A percentile compares a stretch with the other conserved stretches of the same genome.
Conservation (phyloP, 148 eudicot genomes). For the Talinum fruticosum region DNA sequence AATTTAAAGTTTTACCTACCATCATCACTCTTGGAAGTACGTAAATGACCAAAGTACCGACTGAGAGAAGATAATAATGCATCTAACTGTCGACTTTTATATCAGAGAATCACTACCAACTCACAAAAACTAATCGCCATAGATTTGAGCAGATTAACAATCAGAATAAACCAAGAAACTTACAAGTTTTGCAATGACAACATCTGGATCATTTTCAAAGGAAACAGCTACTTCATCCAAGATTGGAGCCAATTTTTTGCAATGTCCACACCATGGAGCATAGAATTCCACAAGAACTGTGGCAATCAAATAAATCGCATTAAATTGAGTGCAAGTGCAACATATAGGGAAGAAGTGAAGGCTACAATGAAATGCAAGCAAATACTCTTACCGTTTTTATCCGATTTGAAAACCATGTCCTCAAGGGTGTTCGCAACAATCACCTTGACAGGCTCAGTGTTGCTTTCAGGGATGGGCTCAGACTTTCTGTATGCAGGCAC, state of each 20-base stretch:
- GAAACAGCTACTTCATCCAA: slow-evolving; percentile 46
- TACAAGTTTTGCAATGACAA: slow-evolving; percentile 48
- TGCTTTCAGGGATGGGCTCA: slow-evolving; percentile 42
- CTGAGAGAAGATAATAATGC: not conserved
- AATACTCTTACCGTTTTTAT: slow-evolving; percentile 33
- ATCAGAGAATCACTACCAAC: not conserved
- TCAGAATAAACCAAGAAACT: slow-evolving; percentile 21
- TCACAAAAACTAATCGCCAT: not conserved
- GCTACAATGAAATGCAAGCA: not conserved
- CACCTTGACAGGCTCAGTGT: slow-evolving; percentile 47
- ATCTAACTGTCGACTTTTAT: not conserved
- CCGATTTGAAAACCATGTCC: slow-evolving; percentile 41
- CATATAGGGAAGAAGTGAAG: not conserved
- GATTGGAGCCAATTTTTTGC: slow-evolving; percentile 44
- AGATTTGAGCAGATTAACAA: not conserved
- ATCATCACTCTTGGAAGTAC: not conserved
- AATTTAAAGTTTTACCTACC: not conserved
- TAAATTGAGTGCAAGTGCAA: slow-evolving; percentile 1
- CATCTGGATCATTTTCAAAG: slow-evolving; percentile 35
- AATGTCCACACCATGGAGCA: slow-evolving; percentile 56
- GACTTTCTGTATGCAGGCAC: slow-evolving; percentile 35
- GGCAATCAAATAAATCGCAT: not conserved
- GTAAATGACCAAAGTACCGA: not conserved
- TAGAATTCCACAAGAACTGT: slow-evolving; percentile 49
- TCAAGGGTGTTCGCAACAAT: slow-evolving; percentile 37